Percentiles rank a stretch among this genome's conserved stretches.
phyloP scores from a whole-genome alignment of 2,329 filamentous ascomycete genomes.

The Periconia macrospinosa region DNA sequence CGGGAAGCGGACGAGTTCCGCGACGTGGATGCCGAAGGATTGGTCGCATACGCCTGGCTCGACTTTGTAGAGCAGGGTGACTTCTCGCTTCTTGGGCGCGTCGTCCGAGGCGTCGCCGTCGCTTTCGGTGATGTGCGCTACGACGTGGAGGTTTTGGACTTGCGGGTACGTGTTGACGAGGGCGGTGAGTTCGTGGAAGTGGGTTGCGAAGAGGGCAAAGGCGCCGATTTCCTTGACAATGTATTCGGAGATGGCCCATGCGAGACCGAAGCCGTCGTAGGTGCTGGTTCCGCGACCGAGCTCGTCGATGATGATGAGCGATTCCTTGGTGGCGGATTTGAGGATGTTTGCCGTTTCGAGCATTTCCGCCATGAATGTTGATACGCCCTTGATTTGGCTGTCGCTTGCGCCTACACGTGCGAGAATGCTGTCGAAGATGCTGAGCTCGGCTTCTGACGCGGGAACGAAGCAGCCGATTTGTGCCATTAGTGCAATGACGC shows the following conservation, averaged over 20 bases:
- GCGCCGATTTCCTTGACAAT: constrained; percentile 94
- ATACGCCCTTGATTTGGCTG: constrained; percentile 95
- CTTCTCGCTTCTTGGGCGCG: constrained; percentile 62
- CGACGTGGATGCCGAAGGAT: constrained; percentile 97
- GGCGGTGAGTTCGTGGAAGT: constrained; percentile 97
- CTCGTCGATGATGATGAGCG: constrained; percentile 97
- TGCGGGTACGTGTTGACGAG: constrained; percentile 83
- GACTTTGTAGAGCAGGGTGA: constrained; percentile 95
- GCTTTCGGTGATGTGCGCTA: constrained; percentile 77
- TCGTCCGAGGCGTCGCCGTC: constrained; percentile 48
- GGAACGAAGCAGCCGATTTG: constrained; percentile 97
- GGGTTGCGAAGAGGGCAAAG: constrained; percentile 93
- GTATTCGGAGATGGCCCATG: constrained; percentile 98
- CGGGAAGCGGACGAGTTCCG: constrained; percentile 93
- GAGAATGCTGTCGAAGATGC: constrained; percentile 95
- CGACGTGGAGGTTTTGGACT: constrained; percentile 92
- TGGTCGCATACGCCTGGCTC: constrained; percentile 95
- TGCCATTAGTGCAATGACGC: constrained; percentile 95
- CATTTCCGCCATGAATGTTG: constrained; percentile 99
- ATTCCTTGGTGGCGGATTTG: constrained; percentile 93
- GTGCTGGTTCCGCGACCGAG: constrained; percentile 95
- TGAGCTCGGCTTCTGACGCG: constrained; percentile 84
- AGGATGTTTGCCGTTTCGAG: constrained; percentile 97
- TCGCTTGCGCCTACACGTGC: constrained; percentile 95
- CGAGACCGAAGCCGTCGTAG: constrained; percentile 97